phyloP scores from a whole-genome alignment of 2,329 filamentous ascomycete genomes.

The Sporothrix variecibatus region DNA sequence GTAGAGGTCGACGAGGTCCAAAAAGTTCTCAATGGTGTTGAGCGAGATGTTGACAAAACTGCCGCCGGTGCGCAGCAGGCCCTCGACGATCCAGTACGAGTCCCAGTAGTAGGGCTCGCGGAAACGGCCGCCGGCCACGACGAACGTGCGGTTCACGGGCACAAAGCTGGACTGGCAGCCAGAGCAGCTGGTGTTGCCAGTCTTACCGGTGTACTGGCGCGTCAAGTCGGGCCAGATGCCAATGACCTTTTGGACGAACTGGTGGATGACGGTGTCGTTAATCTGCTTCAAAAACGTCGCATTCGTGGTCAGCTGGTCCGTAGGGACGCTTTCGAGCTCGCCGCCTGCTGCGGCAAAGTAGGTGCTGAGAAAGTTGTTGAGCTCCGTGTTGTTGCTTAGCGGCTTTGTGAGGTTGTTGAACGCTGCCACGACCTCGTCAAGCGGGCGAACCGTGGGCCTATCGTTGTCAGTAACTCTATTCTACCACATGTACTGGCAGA shows the following conservation, averaged over 20 bases:
- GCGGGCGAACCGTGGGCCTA: slow-evolving; percentile 60
- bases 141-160: slow-evolving; percentile 66
- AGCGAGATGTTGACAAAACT: slow-evolving; percentile 63
- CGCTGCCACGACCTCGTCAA: slow-evolving; percentile 62
- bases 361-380: slow-evolving; percentile 61
- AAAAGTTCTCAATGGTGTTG: slow-evolving; percentile 70
- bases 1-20: slow-evolving; percentile 64
- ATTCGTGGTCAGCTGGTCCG: slow-evolving; percentile 54
- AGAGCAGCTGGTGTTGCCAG: slow-evolving; percentile 47
- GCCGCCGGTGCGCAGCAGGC: slow-evolving; percentile 64
- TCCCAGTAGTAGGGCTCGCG: slow-evolving; percentile 73
- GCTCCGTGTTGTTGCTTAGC: slow-evolving; percentile 62
- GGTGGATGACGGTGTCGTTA: slow-evolving; percentile 57
- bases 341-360: slow-evolving; percentile 66
- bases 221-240: slow-evolving; percentile 71
- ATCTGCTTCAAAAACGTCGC: slow-evolving; percentile 60
- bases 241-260: slow-evolving; percentile 66
- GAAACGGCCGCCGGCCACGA: slow-evolving; percentile 72
- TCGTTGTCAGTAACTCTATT: neutral
- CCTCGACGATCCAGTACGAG: slow-evolving; percentile 68
- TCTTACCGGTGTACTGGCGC: slow-evolving; percentile 55
- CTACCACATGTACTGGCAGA: neutral
- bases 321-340: slow-evolving; percentile 59
- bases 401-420: slow-evolving; percentile 62
- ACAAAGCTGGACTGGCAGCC: slow-evolving; percentile 67